Conservation (phyloP, 345 rosid genomes). For the Aurinia saxatilis region DNA sequence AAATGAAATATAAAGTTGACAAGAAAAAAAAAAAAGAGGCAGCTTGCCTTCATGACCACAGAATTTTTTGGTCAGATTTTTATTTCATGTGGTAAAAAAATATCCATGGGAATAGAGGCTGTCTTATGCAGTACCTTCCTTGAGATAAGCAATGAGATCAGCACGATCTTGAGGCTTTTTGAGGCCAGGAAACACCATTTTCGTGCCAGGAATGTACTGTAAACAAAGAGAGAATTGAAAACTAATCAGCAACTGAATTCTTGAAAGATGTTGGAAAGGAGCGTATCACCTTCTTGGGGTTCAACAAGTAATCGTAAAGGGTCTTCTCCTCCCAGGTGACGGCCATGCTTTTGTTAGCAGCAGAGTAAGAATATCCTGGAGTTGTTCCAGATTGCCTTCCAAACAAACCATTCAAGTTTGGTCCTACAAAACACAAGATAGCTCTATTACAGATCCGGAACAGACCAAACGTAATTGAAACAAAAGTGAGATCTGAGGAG, state of each 20-base stretch:
- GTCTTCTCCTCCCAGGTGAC: slow-evolving; percentile 75
- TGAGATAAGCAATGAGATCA: slow-evolving; percentile 70
- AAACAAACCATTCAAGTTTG: slow-evolving; percentile 77
- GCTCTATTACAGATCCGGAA: background rate
- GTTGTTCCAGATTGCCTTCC: slow-evolving; percentile 84
- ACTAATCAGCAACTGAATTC: no score
- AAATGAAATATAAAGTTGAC: no score
- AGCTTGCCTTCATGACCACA: slow-evolving; percentile 24
- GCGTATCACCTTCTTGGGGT: slow-evolving; percentile 93
- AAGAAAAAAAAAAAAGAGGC: no score
- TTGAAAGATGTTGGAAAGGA: no score
- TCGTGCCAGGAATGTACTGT: slow-evolving; percentile 81
- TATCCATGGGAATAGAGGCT: background rate
- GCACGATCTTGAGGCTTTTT: slow-evolving; percentile 82
- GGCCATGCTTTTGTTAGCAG: slow-evolving; percentile 83
- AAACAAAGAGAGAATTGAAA: background rate
- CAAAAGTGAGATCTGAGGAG: no score
- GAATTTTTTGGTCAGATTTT: slow-evolving; percentile 9
- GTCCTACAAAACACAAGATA: slow-evolving; percentile 34
- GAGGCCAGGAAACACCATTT: slow-evolving; percentile 84
- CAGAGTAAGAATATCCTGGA: slow-evolving; percentile 76
- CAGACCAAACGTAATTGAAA: background rate
- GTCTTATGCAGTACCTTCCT: slow-evolving; percentile 47
- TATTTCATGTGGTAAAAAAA: slow-evolving; percentile 5
- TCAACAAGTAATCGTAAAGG: slow-evolving; percentile 70